phyloP scores from a whole-genome alignment of 2,329 filamentous ascomycete genomes.

The Scorias spongiosa region DNA sequence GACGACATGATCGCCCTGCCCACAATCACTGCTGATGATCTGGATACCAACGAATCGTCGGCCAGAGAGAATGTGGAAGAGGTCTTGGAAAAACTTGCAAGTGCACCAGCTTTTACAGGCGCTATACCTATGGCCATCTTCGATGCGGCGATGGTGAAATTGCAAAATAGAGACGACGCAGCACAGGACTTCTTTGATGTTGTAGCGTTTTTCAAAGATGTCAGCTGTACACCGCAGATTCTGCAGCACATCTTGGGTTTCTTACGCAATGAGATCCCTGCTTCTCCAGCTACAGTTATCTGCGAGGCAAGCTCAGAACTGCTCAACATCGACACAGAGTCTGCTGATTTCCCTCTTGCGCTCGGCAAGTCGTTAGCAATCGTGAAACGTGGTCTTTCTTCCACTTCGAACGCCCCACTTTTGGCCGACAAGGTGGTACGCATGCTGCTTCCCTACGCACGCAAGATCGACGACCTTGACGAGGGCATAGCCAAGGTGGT shows the following conservation, averaged over 20 bases:
- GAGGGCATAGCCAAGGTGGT: constrained; percentile 39
- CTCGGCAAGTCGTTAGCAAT: constrained; percentile 49
- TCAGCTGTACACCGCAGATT: constrained; percentile 51
- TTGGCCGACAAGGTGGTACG: constrained; percentile 33
- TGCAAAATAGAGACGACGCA: constrained; percentile 49
- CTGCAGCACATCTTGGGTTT: constrained; percentile 57
- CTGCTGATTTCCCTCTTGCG: constrained; percentile 57
- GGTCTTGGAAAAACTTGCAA: constrained; percentile 47
- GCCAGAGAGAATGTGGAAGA: constrained; percentile 34
- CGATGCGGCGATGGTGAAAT: constrained; percentile 67
- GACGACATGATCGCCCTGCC: constrained; percentile 42
- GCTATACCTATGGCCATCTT: constrained; percentile 89
- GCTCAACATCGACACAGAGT: constrained; percentile 45
- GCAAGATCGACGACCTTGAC: constrained; percentile 31
- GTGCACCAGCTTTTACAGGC: constrained; percentile 74
- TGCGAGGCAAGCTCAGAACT: constrained; percentile 60
- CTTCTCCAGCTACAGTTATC: constrained; percentile 41
- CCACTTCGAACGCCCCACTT: constrained; percentile 19
- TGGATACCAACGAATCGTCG: constrained; percentile 33
- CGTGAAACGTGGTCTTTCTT: constrained; percentile 37
- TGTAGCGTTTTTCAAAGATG: constrained; percentile 52
- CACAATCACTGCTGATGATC: constrained; percentile 44
- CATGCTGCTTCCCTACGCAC: constrained; percentile 31
- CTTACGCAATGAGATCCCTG: constrained; percentile 38
- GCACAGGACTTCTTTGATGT: constrained; percentile 69